Evolutionary conservation across 2,329 filamentous ascomycete species (phyloP).

Genomic region (Cercospora beticola): DNA sequence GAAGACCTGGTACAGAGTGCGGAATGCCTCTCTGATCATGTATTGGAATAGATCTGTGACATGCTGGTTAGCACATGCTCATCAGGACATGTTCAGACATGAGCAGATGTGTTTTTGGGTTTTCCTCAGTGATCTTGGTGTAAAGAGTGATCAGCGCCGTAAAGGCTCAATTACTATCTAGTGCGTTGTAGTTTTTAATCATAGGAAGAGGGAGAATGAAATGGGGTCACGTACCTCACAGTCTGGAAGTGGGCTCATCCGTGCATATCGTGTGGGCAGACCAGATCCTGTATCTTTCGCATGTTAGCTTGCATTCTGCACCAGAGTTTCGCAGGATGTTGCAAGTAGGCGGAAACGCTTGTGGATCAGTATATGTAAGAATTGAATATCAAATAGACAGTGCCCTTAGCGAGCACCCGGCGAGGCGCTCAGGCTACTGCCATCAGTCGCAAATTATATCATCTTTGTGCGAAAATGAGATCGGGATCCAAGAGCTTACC

Average conservation of each 20-base stretch:
- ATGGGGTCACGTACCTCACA: not conserved
- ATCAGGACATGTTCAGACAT: not conserved
- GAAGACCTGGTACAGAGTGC: not conserved
- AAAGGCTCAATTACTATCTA: conserved; percentile 54
- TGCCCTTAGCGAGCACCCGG: conserved; percentile 80
- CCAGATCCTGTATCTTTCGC: not conserved
- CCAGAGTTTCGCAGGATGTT: not conserved
- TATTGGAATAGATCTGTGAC: not conserved
- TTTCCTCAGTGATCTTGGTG: conserved; percentile 44
- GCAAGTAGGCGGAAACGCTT: not conserved
- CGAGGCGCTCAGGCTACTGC: conserved; percentile 78
- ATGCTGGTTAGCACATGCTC: conserved; percentile 5
- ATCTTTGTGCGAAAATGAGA: conserved; percentile 60
- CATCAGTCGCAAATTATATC: conserved; percentile 99
- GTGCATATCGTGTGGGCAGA: not conserved
- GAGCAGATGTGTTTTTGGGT: not conserved
- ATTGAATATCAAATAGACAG: conserved; percentile 79
- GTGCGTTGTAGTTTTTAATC: conserved; percentile 61
- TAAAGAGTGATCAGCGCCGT: conserved; percentile 39
- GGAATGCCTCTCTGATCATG: not conserved
- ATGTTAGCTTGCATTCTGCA: conserved; percentile 3
- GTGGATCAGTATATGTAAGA: conserved; percentile 95
- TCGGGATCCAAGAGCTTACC: conserved; percentile 5
- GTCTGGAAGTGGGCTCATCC: not conserved
- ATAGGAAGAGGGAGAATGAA: conserved; percentile 49